These are phyloP conservation scores for Hyphodiscus sp. DNA, from an alignment of 2,329 filamentous ascomycete species.

Conservation along the genomic window DNA sequence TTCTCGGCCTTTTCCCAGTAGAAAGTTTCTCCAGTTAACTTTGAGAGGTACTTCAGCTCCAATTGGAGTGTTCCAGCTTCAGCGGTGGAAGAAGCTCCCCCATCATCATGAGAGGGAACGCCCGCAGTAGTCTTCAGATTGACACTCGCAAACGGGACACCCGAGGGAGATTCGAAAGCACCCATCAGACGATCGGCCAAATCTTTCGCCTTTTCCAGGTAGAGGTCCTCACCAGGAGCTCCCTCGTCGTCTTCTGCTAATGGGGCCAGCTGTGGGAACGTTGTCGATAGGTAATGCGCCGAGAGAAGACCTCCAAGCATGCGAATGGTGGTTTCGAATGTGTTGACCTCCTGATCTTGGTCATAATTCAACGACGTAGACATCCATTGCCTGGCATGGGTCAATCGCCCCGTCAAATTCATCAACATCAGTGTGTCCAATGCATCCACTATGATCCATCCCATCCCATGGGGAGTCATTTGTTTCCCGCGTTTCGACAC, in stretches of 20 bases:
- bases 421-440: constrained; percentile 97
- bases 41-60: constrained; percentile 95
- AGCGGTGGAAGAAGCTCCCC: constrained; percentile 85
- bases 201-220: constrained; percentile 92
- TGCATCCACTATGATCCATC: constrained; percentile 97
- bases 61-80: constrained; percentile 90
- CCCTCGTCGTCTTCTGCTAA: constrained; percentile 65
- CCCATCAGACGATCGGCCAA: constrained; percentile 80
- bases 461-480: constrained; percentile 84
- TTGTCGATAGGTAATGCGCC: constrained; percentile 88
- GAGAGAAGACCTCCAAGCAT: constrained; percentile 93
- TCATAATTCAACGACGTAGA: constrained; percentile 75
- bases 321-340: constrained; percentile 95
- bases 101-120: constrained; percentile 74
- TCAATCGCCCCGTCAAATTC: constrained; percentile 84
- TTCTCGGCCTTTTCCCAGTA: constrained; percentile 92
- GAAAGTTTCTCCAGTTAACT: constrained; percentile 82
- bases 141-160: constrained; percentile 84
- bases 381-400: constrained; percentile 85
- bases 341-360: constrained; percentile 92
- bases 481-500: constrained; percentile 70
- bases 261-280: constrained; percentile 73
- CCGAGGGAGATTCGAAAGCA: constrained; percentile 81
- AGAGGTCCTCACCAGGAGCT: constrained; percentile 76
- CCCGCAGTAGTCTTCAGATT: constrained; percentile 74